Conservation (phyloP, 805 yeast genomes). For the Trichomonascus vanleenenianus region DNA sequence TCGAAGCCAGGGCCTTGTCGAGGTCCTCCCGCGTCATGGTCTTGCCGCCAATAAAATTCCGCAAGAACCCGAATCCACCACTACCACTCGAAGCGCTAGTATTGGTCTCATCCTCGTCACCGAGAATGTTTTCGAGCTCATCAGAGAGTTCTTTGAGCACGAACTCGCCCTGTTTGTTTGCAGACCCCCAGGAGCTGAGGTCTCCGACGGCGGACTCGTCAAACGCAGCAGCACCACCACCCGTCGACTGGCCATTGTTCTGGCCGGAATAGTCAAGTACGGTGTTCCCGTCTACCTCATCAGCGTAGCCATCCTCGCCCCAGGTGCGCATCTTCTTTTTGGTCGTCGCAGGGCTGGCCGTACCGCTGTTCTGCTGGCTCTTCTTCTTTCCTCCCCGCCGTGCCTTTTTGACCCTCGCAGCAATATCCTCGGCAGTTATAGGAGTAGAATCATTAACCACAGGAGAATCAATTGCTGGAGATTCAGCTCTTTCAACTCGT, state of each 20-base stretch:
- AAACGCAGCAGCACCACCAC: slow-evolving; percentile 8
- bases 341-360: slow-evolving; percentile 10
- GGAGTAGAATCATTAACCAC: not conserved
- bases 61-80: slow-evolving; percentile 44
- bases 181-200: slow-evolving; percentile 33
- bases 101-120: slow-evolving; percentile 14
- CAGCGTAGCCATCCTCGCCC: slow-evolving; percentile 55
- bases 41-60: slow-evolving; percentile 61
- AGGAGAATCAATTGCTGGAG: too few species aligned
- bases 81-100: not conserved
- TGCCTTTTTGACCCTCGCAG: not conserved
- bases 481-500: too few species aligned
- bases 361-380: slow-evolving; percentile 4
- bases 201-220: slow-evolving; percentile 23
- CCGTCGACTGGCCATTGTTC: slow-evolving; percentile 16
- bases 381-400: slow-evolving; percentile 15
- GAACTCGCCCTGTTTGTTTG: slow-evolving; percentile 49
- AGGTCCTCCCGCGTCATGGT: slow-evolving; percentile 57
- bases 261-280: slow-evolving; percentile 49
- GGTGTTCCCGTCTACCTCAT: slow-evolving; percentile 37
- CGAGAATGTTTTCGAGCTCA: slow-evolving; percentile 39
- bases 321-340: slow-evolving; percentile 50
- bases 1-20: slow-evolving; percentile 51
- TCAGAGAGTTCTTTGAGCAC: slow-evolving; percentile 55
- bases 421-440: not conserved